Conservation (phyloP, 1,139 yeast genomes). For the Protomyces inundatus region DNA sequence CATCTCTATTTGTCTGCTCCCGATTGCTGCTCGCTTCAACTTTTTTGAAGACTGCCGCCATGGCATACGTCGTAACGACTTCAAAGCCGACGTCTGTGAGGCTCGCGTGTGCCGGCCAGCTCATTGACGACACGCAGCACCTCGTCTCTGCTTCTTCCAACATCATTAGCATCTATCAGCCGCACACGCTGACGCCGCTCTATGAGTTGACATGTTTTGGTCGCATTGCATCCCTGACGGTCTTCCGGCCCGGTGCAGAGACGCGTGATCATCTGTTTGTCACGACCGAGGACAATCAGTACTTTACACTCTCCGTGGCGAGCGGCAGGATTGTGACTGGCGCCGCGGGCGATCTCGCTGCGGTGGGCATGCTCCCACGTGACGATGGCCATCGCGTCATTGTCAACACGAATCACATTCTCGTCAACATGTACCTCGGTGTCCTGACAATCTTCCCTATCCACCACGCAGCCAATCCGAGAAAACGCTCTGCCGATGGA, state of each 20-base stretch:
- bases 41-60: not conserved
- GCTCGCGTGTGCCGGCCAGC: slow-evolving; percentile 31
- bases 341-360: slow-evolving; percentile 29
- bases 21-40: too few relatives aligned
- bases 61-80: slow-evolving; percentile 31
- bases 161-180: slow-evolving; percentile 28
- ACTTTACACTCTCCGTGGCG: slow-evolving; percentile 30
- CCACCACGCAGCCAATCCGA: slow-evolving; percentile 9
- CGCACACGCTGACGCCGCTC: slow-evolving; percentile 29
- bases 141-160: slow-evolving; percentile 30
- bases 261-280: slow-evolving; percentile 30
- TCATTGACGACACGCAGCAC: slow-evolving; percentile 26
- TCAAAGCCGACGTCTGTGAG: slow-evolving; percentile 33
- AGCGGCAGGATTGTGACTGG: slow-evolving; percentile 21
- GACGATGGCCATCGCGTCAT: slow-evolving; percentile 30
- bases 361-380: slow-evolving; percentile 28
- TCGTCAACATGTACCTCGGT: slow-evolving; percentile 31
- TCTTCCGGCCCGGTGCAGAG: slow-evolving; percentile 20
- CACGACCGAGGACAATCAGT: slow-evolving; percentile 30
- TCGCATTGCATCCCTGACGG: slow-evolving; percentile 17
- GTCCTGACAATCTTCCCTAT: slow-evolving; percentile 32
- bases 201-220: slow-evolving; percentile 28
- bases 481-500: slow-evolving; percentile 4
- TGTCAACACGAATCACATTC: slow-evolving; percentile 30
- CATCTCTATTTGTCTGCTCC: too few relatives aligned